Evolutionary conservation across 2,329 filamentous ascomycete species (phyloP).

Genomic region (Pseudohalonectria lignicola): DNA sequence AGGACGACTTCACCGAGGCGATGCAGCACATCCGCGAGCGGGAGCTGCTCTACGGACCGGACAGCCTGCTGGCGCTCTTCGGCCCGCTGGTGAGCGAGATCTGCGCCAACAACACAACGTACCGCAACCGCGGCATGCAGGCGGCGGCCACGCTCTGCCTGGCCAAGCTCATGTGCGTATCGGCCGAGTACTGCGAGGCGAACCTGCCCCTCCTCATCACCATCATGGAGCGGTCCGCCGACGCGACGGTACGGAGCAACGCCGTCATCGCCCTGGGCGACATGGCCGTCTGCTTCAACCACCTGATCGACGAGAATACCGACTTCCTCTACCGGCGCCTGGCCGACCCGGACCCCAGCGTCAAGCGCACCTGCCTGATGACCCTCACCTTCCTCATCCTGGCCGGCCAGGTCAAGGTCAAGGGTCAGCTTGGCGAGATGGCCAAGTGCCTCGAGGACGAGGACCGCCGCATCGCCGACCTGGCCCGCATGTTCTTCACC

Average conservation of each 20-base stretch:
- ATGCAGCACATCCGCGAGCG: slow-evolving; percentile 77
- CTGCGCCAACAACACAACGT: slow-evolving; percentile 87
- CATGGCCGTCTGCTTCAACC: slow-evolving; percentile 99
- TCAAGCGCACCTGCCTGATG: slow-evolving; percentile 97
- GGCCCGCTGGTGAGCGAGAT: slow-evolving; percentile 88
- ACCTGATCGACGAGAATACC: slow-evolving; percentile 97
- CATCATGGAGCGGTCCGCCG: slow-evolving; percentile 88
- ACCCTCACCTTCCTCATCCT: slow-evolving; percentile 95
- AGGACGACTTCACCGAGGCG: slow-evolving; percentile 84
- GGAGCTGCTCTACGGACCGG: slow-evolving; percentile 71
- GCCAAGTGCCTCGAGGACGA: slow-evolving; percentile 95
- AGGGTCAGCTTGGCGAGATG: slow-evolving; percentile 97
- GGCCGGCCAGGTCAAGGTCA: slow-evolving; percentile 97
- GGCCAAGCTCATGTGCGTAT: slow-evolving; percentile 98
- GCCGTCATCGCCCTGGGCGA: slow-evolving; percentile 94
- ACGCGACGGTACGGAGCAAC: slow-evolving; percentile 89
- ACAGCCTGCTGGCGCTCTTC: slow-evolving; percentile 79
- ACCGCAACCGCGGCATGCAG: slow-evolving; percentile 82
- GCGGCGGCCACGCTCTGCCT: slow-evolving; percentile 88
- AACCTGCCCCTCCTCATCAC: slow-evolving; percentile 92
- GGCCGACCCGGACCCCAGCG: slow-evolving; percentile 76
- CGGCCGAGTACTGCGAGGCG: slow-evolving; percentile 87
- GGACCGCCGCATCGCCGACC: slow-evolving; percentile 88
- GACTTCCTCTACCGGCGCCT: slow-evolving; percentile 93
- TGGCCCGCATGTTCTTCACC: slow-evolving; percentile 96